These are phyloP conservation scores for Globisporangium takayamanum DNA, from an alignment of 352 stramenopile genomes.

Conservation along the genomic window DNA sequence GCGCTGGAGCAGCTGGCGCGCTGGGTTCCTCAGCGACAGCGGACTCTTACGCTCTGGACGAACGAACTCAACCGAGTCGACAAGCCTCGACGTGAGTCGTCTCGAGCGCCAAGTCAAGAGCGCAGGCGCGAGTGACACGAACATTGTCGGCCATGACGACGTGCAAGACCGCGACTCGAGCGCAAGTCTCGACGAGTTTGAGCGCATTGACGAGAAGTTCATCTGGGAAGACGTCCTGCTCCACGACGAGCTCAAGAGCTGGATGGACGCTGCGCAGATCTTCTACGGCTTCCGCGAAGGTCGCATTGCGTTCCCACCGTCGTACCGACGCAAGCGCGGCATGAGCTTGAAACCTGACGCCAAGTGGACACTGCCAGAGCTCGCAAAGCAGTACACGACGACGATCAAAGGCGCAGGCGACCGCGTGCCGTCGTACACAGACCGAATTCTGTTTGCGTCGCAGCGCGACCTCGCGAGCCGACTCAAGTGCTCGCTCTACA, in stretches of 20 bases:
- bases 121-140: not conserved
- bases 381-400: constrained; percentile 53
- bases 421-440: constrained; percentile 86
- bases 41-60: constrained; percentile 1
- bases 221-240: constrained; percentile 55
- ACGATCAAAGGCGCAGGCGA: constrained; percentile 39
- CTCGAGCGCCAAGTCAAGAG: constrained; percentile 22
- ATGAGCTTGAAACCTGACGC: constrained; percentile 5
- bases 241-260: constrained; percentile 67
- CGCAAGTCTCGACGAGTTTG: constrained; percentile 22
- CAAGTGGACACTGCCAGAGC: constrained; percentile 20
- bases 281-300: constrained; percentile 76
- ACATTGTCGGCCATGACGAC: constrained; percentile 1
- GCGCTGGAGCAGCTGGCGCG: constrained; percentile 23
- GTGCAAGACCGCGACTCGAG: constrained; percentile 1
- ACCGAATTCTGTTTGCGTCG: constrained; percentile 84
- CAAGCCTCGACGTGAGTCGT: constrained; percentile 27
- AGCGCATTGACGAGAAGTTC: constrained; percentile 23
- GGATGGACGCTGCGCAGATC: constrained; percentile 44
- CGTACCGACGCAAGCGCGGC: constrained; percentile 60
- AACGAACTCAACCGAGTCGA: constrained; percentile 6
- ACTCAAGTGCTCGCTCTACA: constrained; percentile 63
- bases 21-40: constrained; percentile 15
- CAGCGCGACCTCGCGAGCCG: constrained; percentile 56
- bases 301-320: constrained; percentile 71